Evolutionary conservation across 345 rosid genomes (phyloP).

Genomic region (Melastoma malabathricum): DNA sequence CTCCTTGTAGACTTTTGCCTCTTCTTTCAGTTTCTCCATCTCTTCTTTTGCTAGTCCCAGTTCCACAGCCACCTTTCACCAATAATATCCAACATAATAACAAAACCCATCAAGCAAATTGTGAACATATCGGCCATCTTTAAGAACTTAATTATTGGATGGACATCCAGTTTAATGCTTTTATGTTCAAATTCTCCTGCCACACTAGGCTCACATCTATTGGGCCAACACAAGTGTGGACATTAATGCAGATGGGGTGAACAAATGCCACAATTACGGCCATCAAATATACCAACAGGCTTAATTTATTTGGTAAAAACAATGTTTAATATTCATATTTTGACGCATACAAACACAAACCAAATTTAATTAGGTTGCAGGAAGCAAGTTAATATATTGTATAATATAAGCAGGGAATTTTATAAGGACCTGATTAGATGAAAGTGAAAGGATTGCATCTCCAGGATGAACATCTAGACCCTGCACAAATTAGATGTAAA

Average conservation of each 20-base stretch:
- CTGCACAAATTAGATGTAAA: conserved; percentile 17
- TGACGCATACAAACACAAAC: too few species aligned
- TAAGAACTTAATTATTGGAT: too few species aligned
- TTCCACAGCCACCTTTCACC: conserved; percentile 16
- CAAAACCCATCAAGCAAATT: neutral
- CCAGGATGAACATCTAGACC: conserved; percentile 22
- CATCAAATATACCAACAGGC: too few species aligned
- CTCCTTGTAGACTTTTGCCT: conserved; percentile 61
- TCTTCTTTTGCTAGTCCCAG: conserved; percentile 53
- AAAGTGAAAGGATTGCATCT: conserved; percentile 22
- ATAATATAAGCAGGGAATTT: neutral
- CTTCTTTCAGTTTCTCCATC: conserved; percentile 56
- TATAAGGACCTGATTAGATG: conserved; percentile 45
- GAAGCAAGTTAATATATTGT: neutral
- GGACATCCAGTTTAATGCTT: too few species aligned
- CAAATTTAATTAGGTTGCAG: too few species aligned
- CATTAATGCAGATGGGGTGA: too few species aligned
- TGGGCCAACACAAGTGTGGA: too few species aligned
- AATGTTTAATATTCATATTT: too few species aligned
- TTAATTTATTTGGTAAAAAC: too few species aligned
- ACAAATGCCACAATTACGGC: too few species aligned
- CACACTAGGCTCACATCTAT: too few species aligned
- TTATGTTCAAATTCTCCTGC: too few species aligned
- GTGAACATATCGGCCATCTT: neutral
- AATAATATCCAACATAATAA: neutral